Percentiles rank a stretch among this genome's conserved stretches.
Evolutionary conservation across 352 stramenopile genomes (phyloP).

Genomic region (Globisporangium cederbergense): DNA sequence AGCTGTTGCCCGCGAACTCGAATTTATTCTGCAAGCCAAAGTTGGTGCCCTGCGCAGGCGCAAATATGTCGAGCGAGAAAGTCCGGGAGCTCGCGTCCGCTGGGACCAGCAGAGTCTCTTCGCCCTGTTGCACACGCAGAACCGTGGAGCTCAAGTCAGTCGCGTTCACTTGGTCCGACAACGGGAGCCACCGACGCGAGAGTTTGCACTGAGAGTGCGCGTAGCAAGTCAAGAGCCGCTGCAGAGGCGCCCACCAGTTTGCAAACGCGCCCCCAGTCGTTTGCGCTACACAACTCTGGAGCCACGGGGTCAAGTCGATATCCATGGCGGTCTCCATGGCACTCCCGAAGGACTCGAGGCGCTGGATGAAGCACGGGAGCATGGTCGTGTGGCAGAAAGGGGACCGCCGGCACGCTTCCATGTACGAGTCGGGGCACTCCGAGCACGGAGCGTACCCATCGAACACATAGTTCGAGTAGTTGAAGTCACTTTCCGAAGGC

Average conservation of each 20-base stretch:
- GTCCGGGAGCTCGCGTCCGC: neutral
- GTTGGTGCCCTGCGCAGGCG: neutral
- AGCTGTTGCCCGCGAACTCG: constrained; percentile 1
- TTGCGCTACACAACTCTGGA: neutral
- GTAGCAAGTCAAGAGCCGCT: constrained; percentile 28
- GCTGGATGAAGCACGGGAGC: constrained; percentile 15
- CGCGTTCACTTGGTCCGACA: neutral
- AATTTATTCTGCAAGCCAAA: neutral
- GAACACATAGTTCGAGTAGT: neutral
- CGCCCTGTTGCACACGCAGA: neutral
- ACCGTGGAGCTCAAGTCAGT: neutral
- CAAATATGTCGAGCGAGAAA: constrained; percentile 4
- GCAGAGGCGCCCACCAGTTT: constrained; percentile 26
- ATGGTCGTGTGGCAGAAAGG: constrained; percentile 9
- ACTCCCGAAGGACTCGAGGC: neutral
- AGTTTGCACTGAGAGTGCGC: constrained; percentile 14
- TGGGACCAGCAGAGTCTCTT: constrained; percentile 3
- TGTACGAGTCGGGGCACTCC: neutral
- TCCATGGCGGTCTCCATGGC: neutral
- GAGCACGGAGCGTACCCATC: neutral
- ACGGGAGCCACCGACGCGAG: neutral
- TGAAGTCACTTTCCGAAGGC: neutral
- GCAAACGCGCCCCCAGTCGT: constrained; percentile 12
- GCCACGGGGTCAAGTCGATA: constrained; percentile 6
- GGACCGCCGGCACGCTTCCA: constrained; percentile 4